Conservation (phyloP, 2,329 filamentous ascomycete species). For the Lasiodiplodia sp. region DNA sequence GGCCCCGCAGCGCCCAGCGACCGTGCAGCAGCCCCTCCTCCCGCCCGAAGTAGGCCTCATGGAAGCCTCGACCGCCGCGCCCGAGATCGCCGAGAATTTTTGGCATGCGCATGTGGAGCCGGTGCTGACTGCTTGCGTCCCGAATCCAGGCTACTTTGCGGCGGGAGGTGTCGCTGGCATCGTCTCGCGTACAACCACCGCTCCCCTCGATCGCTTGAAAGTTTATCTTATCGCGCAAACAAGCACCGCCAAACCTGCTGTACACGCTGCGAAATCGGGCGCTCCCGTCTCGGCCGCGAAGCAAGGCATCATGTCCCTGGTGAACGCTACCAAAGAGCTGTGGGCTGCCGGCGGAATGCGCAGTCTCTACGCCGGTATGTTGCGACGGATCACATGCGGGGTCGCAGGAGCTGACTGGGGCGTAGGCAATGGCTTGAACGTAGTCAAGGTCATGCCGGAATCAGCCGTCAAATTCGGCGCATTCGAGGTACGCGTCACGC, state of each 20-base stretch:
- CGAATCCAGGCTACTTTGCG: constrained; percentile 95
- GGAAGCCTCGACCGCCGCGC: constrained; percentile 33
- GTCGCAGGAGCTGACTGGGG: constrained; percentile 33
- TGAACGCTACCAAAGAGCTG: constrained; percentile 76
- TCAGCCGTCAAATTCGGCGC: constrained; percentile 98
- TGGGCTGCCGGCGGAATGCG: constrained; percentile 86
- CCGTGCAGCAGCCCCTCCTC: constrained; percentile 39
- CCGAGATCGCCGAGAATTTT: constrained; percentile 31
- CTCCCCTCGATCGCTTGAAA: constrained; percentile 94
- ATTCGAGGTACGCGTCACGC: constrained; percentile 72
- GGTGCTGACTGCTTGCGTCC: constrained; percentile 67
- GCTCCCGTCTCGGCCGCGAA: constrained; percentile 69
- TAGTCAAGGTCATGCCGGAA: constrained; percentile 98
- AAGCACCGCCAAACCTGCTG: constrained; percentile 64
- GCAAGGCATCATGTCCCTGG: constrained; percentile 72
- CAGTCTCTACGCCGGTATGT: constrained; percentile 88
- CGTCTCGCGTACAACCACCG: constrained; percentile 92
- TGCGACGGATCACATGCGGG: constrained; percentile 9
- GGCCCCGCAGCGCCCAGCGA: constrained; percentile 39
- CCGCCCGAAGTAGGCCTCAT: constrained; percentile 37
- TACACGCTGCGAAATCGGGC: constrained; percentile 74
- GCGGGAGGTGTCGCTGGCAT: constrained; percentile 94
- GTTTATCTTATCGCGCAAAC: constrained; percentile 97
- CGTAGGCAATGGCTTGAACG: constrained; percentile 91
- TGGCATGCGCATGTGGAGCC: constrained; percentile 46